Conservation (phyloP, 768 basidiomycete species). For the Serendipita sp. region DNA sequence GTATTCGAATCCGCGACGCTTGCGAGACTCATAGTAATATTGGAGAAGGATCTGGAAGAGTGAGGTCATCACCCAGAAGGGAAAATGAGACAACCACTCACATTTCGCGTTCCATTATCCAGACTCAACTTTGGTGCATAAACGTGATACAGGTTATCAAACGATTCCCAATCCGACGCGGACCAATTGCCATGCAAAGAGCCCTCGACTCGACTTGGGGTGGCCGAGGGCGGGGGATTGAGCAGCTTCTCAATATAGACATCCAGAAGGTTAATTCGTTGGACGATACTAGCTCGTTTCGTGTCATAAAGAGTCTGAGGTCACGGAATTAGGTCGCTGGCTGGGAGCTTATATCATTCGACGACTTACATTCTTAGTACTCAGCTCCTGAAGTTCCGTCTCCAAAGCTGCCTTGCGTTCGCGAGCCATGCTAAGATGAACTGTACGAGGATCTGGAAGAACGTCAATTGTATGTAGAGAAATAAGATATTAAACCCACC, state of each 20-base stretch:
- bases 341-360: background rate
- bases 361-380: background rate
- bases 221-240: background rate
- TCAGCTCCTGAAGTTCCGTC: background rate
- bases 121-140: slow-evolving; percentile 72
- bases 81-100: slow-evolving; percentile 22
- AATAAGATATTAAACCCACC: slow-evolving; percentile 28
- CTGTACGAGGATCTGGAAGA: slow-evolving; percentile 37
- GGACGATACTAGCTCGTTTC: slow-evolving; percentile 5
- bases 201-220: background rate
- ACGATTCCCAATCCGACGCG: slow-evolving; percentile 57
- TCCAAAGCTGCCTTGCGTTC: slow-evolving; percentile 37
- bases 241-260: slow-evolving; percentile 31
- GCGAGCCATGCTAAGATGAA: slow-evolving; percentile 45
- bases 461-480: background rate
- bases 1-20: slow-evolving; percentile 66
- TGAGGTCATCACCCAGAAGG: slow-evolving; percentile 9
- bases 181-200: slow-evolving; percentile 17
- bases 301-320: background rate
- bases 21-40: slow-evolving; percentile 71
- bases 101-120: slow-evolving; percentile 62
- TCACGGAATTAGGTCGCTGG: background rate
- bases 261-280: slow-evolving; percentile 32
- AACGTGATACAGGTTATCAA: slow-evolving; percentile 81
- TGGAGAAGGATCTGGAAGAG: slow-evolving; percentile 54